phyloP scores from a whole-genome alignment of 176 grass and related monocot species.

The Canna indica region DNA sequence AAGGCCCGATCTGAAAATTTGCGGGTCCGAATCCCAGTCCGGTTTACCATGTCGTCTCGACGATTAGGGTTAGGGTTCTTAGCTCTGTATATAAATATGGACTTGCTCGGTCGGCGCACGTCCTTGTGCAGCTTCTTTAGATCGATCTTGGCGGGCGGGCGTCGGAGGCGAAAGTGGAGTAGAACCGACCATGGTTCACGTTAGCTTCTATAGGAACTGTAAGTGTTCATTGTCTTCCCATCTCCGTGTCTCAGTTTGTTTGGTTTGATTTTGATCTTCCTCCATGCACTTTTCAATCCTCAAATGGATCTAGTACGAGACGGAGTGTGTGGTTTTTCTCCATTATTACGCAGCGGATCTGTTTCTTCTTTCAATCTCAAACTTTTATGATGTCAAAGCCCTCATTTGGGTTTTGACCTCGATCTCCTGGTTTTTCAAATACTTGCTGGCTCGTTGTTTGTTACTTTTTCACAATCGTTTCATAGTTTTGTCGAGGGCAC shows the following conservation, averaged over 20 bases:
- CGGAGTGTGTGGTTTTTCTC: background rate
- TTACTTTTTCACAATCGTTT: too few species aligned
- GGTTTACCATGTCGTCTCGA: background rate
- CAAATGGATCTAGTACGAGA: background rate
- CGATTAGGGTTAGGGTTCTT: constrained; percentile 56
- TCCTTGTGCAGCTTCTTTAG: background rate
- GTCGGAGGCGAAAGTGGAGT: too few species aligned
- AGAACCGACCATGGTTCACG: constrained; percentile 38
- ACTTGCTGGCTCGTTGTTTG: too few species aligned
- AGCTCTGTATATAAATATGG: constrained; percentile 32
- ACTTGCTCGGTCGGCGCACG: background rate
- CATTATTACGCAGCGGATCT: too few species aligned
- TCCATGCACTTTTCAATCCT: background rate
- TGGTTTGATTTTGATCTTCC: too few species aligned
- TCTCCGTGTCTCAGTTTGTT: background rate
- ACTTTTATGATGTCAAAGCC: too few species aligned
- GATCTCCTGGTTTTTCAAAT: too few species aligned
- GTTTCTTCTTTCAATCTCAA: background rate
- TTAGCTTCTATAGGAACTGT: constrained; percentile 57
- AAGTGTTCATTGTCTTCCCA: background rate
- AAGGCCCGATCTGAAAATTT: too few species aligned
- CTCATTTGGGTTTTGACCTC: too few species aligned
- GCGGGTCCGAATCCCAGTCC: background rate
- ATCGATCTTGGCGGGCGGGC: background rate
- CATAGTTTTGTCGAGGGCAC: too few species aligned